Evolutionary conservation across 2,329 filamentous ascomycete genomes (phyloP), one percentile per base, ranked within the genome.

Genomic region (Blastomyces emzantsi): DNA sequence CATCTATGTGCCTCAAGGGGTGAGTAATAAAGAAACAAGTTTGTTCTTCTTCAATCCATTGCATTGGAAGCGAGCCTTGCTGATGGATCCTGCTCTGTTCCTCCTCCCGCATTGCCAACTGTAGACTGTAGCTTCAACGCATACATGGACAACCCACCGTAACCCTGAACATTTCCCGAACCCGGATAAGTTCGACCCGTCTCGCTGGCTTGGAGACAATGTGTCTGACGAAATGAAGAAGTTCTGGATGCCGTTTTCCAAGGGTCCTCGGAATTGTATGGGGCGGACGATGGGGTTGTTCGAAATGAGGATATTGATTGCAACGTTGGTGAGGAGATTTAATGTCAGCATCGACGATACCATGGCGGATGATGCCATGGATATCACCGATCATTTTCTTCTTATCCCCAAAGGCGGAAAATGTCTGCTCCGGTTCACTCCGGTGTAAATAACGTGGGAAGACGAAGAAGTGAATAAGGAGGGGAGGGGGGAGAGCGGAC

Each of bases 381-480:
- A 61, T 52, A 60, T 66, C 45, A 64, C 30, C 19, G 66, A 68
- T 57, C 64, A 68, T 64, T 67, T 67, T 60, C 41, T 64, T 47
- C 19, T 64, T 19, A 59, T 68, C 55, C 65, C 66, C 49, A 67
- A 66, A 57, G 62, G 62, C 6, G 62, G n/a, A 5, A 41, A 61
- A 57, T 68, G 66, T 61, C 60, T 64, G 28, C 60, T 67, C 33
- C 52, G 33, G 36, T 63, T 67, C 51, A 63, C 49, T 8, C 58
- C 51, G 30, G 43, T 65, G 2, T 63, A 64, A 52, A 41, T 56
- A 56, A 1, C 19, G 25, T 13, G 28, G 28, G 25, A 56, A 7
- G 33, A 41, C 13, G 4, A 39, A 22, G 17, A 36, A 19, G 52
- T 6, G 17, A 9, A 19, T 1, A 49, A 15, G 19, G n/a, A 2